Conservation (phyloP, 176 grass and related monocot species). For the Phoenix roebelenii region DNA sequence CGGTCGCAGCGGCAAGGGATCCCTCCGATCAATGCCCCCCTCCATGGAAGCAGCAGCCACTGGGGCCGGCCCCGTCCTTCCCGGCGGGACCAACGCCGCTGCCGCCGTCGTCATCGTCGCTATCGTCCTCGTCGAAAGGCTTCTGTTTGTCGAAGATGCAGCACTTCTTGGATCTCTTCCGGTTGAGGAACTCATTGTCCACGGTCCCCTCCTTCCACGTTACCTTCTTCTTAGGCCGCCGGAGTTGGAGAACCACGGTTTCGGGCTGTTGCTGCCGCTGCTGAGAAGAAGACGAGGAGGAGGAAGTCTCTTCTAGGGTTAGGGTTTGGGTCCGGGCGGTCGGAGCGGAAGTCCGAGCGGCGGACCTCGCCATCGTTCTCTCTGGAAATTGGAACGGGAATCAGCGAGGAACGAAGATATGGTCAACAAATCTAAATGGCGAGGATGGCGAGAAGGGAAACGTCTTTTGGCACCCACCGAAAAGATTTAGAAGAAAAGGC, state of each 20-base stretch:
- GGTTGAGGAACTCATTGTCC: conserved; percentile 89
- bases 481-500: too few relatives aligned
- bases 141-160: conserved; percentile 95
- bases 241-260: conserved; percentile 61
- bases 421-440: too few relatives aligned
- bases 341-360: too few relatives aligned
- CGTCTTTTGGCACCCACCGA: too few relatives aligned
- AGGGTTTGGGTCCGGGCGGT: conserved; percentile 46
- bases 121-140: conserved; percentile 86
- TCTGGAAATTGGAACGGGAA: too few relatives aligned
- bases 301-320: conserved; percentile 21
- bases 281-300: conserved; percentile 10
- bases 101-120: conserved; percentile 57
- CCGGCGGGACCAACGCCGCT: conserved; percentile 14
- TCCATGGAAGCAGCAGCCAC: conserved; percentile 36
- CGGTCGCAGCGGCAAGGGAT: too few relatives aligned
- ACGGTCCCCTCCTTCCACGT: conserved; percentile 96
- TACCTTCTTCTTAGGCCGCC: conserved; percentile 85
- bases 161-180: conserved; percentile 93
- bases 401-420: too few relatives aligned
- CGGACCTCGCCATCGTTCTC: too few relatives aligned
- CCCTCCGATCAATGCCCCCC: conserved; percentile 1
- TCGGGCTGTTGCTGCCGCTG: conserved; percentile 26
- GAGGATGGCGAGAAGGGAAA: too few relatives aligned
- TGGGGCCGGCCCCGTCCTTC: conserved; percentile 7